A percentile compares a stretch with the other conserved stretches of the same genome.
Evolutionary conservation across 2,329 filamentous ascomycete genomes (phyloP).

Genomic region (Alternaria triticina): DNA sequence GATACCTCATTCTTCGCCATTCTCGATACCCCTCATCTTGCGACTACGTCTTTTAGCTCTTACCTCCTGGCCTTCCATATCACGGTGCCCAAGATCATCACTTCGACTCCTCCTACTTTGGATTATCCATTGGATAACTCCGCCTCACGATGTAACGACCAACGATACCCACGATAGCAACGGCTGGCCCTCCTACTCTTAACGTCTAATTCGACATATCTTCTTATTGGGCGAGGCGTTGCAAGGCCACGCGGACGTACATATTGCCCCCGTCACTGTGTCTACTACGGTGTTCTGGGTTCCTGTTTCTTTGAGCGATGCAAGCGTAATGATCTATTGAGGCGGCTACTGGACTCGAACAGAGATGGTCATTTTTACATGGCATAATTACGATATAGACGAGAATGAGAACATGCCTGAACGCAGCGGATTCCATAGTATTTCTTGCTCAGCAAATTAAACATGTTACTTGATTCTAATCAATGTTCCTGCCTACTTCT

Average conservation of each 20-base stretch:
- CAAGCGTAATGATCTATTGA: conserved; percentile 21
- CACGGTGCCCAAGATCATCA: conserved; percentile 14
- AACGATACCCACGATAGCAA: conserved; percentile 47
- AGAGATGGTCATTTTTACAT: conserved; percentile 14
- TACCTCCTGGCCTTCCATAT: conserved; percentile 11
- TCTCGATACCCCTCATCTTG: conserved; percentile 25
- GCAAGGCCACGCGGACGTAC: conserved; percentile 21
- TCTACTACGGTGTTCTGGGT: conserved; percentile 19
- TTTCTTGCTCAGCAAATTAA: conserved; percentile 9
- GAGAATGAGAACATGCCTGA: conserved; percentile 16
- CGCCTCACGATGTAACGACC: conserved; percentile 44
- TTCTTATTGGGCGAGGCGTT: conserved; percentile 27
- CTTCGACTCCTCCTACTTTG: conserved; percentile 17
- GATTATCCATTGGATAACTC: conserved; percentile 28
- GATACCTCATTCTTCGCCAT: conserved; percentile 19
- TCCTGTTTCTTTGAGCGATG: conserved; percentile 14
- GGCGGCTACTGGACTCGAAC: not conserved
- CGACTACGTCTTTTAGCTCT: conserved; percentile 17
- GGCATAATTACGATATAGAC: conserved; percentile 14
- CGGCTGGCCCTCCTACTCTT: conserved; percentile 31
- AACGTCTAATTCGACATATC: conserved; percentile 31
- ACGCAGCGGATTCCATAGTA: conserved; percentile 10
- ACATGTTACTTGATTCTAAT: conserved; percentile 3
- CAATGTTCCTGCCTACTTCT: not conserved
- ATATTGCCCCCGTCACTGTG: conserved; percentile 16